Evolutionary conservation across 768 basidiomycete species (phyloP).

Genomic region (Stropharia rugosoannulata): DNA sequence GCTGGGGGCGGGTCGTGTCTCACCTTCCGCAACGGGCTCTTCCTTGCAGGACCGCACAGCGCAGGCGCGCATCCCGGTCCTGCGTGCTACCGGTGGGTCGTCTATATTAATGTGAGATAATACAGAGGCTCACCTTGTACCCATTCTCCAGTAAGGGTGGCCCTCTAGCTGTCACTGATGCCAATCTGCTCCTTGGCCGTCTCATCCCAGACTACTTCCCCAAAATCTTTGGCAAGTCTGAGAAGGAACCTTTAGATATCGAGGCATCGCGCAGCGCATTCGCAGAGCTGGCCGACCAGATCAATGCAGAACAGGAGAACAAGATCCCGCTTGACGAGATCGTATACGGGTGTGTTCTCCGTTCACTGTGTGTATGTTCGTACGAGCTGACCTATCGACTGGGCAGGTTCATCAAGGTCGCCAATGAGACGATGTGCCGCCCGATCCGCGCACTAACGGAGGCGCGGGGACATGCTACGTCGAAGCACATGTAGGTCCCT

Average conservation of each 20-base stretch:
- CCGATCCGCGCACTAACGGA: slow-evolving; percentile 92
- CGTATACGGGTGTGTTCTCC: slow-evolving; percentile 68
- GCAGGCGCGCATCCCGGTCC: slow-evolving; percentile 95
- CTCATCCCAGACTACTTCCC: slow-evolving; percentile 91
- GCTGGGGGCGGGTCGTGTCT: slow-evolving; percentile 93
- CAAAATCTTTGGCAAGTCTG: slow-evolving; percentile 90
- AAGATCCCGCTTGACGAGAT: slow-evolving; percentile 77
- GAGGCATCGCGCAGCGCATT: slow-evolving; percentile 71
- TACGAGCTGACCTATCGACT: neutral
- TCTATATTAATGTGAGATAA: neutral
- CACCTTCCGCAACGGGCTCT: slow-evolving; percentile 87
- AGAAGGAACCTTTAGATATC: slow-evolving; percentile 80
- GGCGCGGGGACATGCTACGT: slow-evolving; percentile 81
- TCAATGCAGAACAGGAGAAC: slow-evolving; percentile 64
- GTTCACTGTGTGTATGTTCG: neutral
- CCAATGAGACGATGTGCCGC: slow-evolving; percentile 95
- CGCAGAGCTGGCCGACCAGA: slow-evolving; percentile 61
- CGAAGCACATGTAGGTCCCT: slow-evolving; percentile 58
- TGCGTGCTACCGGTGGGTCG: slow-evolving; percentile 75
- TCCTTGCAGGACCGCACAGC: slow-evolving; percentile 88
- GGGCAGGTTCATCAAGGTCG: slow-evolving; percentile 89
- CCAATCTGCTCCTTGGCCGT: slow-evolving; percentile 87
- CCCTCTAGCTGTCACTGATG: slow-evolving; percentile 89
- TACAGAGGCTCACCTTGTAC: neutral
- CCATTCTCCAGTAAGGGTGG: slow-evolving; percentile 73